Conservation (phyloP, 1,139 yeast genomes). For the Nakaseomyces delphensis region DNA sequence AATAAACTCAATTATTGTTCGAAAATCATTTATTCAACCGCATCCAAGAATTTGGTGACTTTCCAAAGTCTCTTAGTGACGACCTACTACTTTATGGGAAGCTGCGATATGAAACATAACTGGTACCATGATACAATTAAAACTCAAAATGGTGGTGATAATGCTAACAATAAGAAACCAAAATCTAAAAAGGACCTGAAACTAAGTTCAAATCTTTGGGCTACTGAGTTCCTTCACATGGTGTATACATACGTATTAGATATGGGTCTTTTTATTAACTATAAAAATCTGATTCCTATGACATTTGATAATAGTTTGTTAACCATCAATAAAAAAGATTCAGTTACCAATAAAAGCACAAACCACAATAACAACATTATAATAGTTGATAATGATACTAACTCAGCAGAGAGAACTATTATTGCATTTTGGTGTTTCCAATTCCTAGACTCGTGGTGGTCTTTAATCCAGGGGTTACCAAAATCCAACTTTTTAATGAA, state of each 20-base stretch:
- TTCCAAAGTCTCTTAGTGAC: slow-evolving; percentile 23
- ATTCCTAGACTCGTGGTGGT: slow-evolving; percentile 27
- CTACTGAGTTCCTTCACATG: slow-evolving; percentile 21
- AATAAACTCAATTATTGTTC: slow-evolving; percentile 23
- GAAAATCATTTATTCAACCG: slow-evolving; percentile 18
- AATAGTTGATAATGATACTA: not conserved
- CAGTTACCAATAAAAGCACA: not conserved
- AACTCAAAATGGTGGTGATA: not conserved
- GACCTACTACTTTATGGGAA: slow-evolving; percentile 26
- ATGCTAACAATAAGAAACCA: not conserved
- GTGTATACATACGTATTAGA: slow-evolving; percentile 18
- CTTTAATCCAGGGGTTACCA: slow-evolving; percentile 26
- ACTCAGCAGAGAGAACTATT: slow-evolving; percentile 7
- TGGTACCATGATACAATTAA: slow-evolving; percentile 4
- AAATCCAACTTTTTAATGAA: slow-evolving; percentile 24
- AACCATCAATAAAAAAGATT: not conserved
- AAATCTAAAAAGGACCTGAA: slow-evolving; percentile 4
- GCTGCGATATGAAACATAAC: slow-evolving; percentile 3
- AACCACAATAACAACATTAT: slow-evolving; percentile 7
- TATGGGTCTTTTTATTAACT: slow-evolving; percentile 23
- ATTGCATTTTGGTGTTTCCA: slow-evolving; percentile 28
- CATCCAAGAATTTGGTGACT: slow-evolving; percentile 14
- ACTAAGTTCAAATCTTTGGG: slow-evolving; percentile 10
- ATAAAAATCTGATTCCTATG: slow-evolving; percentile 19
- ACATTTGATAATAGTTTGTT: slow-evolving; percentile 1